Conservation (phyloP, 257 asterid species). For the Marsdenia floribunda region DNA sequence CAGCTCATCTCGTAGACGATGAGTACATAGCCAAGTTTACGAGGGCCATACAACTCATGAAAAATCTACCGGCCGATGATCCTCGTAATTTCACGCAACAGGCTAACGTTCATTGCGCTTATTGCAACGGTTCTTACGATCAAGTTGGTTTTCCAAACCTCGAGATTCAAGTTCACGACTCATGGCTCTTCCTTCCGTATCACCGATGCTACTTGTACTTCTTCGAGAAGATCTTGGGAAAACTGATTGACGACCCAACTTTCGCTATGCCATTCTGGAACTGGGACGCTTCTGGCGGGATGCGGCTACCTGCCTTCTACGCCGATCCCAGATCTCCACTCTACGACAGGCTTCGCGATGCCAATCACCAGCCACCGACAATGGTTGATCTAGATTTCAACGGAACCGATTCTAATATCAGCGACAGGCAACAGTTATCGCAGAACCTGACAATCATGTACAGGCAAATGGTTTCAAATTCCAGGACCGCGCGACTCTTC, state of each 20-base stretch:
- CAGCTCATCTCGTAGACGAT: slow-evolving; percentile 55
- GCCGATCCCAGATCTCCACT: slow-evolving; percentile 41
- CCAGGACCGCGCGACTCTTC: slow-evolving; percentile 49
- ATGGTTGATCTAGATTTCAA: slow-evolving; percentile 51
- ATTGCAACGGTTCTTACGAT: slow-evolving; percentile 79
- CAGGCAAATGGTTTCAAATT: slow-evolving; percentile 63
- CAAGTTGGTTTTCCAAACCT: slow-evolving; percentile 68
- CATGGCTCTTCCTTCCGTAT: slow-evolving; percentile 75
- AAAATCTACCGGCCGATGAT: slow-evolving; percentile 67
- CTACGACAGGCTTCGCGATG: slow-evolving; percentile 54
- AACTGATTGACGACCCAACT: slow-evolving; percentile 58
- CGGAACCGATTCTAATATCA: slow-evolving; percentile 24
- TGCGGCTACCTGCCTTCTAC: slow-evolving; percentile 52
- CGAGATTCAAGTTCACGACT: slow-evolving; percentile 73
- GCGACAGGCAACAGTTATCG: slow-evolving; percentile 22
- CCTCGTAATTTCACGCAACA: slow-evolving; percentile 79
- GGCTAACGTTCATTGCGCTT: slow-evolving; percentile 80
- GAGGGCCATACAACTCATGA: slow-evolving; percentile 57
- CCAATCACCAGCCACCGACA: slow-evolving; percentile 57
- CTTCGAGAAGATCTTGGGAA: slow-evolving; percentile 62
- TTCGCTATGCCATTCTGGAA: slow-evolving; percentile 82
- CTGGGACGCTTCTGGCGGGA: slow-evolving; percentile 68
- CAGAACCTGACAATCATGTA: slow-evolving; percentile 62
- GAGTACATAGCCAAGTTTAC: slow-evolving; percentile 53
- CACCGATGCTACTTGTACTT: slow-evolving; percentile 68